A percentile compares a stretch with the other conserved stretches of the same genome.
Evolutionary conservation across 352 stramenopile genomes (phyloP).

Genomic region (Phytophthora sp.): DNA sequence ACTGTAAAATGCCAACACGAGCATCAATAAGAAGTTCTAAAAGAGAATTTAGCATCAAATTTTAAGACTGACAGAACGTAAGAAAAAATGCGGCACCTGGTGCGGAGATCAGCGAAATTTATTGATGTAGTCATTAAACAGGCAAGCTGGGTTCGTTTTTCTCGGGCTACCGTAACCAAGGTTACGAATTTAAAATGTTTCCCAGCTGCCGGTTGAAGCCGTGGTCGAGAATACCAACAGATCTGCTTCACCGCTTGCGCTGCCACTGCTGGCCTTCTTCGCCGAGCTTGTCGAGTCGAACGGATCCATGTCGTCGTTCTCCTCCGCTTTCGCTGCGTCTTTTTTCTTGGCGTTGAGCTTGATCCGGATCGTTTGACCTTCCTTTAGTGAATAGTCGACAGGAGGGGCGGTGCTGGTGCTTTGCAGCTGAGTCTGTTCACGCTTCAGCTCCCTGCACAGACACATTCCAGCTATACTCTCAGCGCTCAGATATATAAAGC

Average conservation of each 20-base stretch:
- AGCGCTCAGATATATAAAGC: slow-evolving; percentile 1
- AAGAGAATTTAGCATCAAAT: too few relatives aligned
- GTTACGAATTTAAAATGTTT: slow-evolving; percentile 69
- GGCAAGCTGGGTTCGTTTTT: too few relatives aligned
- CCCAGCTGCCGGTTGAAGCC: slow-evolving; percentile 50
- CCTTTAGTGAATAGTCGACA: slow-evolving; percentile 93
- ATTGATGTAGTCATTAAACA: slow-evolving; percentile 10
- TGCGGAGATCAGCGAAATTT: neutral
- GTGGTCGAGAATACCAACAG: slow-evolving; percentile 46
- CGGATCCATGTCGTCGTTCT: slow-evolving; percentile 37
- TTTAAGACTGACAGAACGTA: too few relatives aligned
- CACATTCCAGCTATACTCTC: neutral
- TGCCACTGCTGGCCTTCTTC: slow-evolving; percentile 31
- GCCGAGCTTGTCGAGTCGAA: slow-evolving; percentile 25
- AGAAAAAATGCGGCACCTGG: too few relatives aligned
- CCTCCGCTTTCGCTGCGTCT: slow-evolving; percentile 44
- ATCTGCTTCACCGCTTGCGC: slow-evolving; percentile 31
- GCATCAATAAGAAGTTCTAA: too few relatives aligned
- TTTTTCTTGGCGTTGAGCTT: slow-evolving; percentile 76
- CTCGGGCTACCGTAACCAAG: too few relatives aligned
- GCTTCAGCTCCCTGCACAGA: slow-evolving; percentile 55
- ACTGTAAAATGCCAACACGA: too few relatives aligned
- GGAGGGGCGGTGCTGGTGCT: slow-evolving; percentile 42
- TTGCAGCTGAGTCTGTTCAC: slow-evolving; percentile 52
- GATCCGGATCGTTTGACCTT: slow-evolving; percentile 93